Conservation (phyloP, 2,329 filamentous ascomycete species). For the Plectosphaerella sp. region DNA sequence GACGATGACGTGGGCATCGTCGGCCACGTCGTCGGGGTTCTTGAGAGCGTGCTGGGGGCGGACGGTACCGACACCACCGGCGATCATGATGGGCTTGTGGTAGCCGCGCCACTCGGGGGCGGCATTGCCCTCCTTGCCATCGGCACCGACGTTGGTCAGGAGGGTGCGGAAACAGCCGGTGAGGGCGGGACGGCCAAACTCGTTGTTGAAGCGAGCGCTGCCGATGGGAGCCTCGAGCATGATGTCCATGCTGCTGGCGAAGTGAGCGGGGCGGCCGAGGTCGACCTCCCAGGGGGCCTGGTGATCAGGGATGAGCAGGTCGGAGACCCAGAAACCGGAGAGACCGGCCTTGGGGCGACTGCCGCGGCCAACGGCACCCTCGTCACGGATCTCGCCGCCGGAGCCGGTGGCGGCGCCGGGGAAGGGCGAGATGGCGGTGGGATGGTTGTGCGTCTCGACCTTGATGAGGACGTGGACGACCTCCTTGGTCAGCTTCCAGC, state of each 20-base stretch:
- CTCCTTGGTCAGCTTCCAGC: constrained; percentile 86
- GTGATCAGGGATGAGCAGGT: constrained; percentile 82
- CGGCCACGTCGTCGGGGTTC: constrained; percentile 69
- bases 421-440: constrained; percentile 90
- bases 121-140: constrained; percentile 23
- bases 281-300: constrained; percentile 86
- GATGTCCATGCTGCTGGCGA: constrained; percentile 90
- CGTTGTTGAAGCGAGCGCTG: constrained; percentile 94
- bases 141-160: constrained; percentile 58
- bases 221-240: constrained; percentile 97
- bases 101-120: constrained; percentile 75
- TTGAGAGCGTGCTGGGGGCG: constrained; percentile 89
- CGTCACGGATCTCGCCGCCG: constrained; percentile 92
- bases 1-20: constrained; percentile 88
- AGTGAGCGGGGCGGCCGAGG: constrained; percentile 84
- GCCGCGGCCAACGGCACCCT: constrained; percentile 88
- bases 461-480: constrained; percentile 84
- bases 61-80: constrained; percentile 89
- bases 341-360: constrained; percentile 92
- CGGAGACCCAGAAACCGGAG: constrained; percentile 90
- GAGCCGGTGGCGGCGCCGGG: constrained; percentile 91
- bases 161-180: constrained; percentile 90
- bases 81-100: constrained; percentile 98
- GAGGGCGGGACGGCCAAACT: constrained; percentile 87
- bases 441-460: constrained; percentile 97